Evolutionary conservation across 257 asterid genomes (phyloP).

Genomic region (Nicotiana knightiana): DNA sequence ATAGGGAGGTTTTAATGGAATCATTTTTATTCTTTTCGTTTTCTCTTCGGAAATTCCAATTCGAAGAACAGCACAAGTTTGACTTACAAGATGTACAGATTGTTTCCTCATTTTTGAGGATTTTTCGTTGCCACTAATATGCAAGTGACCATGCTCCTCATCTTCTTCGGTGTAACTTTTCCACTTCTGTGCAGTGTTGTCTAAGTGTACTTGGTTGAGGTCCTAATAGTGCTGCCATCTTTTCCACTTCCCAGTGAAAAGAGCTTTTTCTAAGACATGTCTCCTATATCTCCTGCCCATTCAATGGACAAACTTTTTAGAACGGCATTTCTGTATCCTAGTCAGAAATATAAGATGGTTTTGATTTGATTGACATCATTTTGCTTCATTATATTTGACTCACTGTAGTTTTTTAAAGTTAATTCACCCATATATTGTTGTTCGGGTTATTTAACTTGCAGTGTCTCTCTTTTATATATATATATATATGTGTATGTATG

Average conservation of each 20-base stretch:
- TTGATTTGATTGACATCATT: not conserved
- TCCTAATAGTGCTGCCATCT: not conserved
- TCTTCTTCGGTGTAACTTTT: not conserved
- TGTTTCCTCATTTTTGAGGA: not conserved
- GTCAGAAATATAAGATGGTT: not conserved
- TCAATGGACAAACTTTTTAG: not conserved
- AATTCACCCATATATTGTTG: not conserved
- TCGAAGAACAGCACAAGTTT: not conserved
- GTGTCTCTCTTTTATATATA: not conserved
- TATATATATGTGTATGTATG: too few species aligned
- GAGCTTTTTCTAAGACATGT: not conserved
- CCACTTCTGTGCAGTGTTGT: not conserved
- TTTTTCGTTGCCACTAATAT: not conserved
- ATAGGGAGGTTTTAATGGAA: not conserved
- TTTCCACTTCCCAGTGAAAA: not conserved
- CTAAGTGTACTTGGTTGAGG: not conserved
- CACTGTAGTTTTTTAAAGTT: not conserved
- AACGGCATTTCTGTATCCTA: not conserved
- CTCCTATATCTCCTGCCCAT: not conserved
- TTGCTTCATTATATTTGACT: not conserved
- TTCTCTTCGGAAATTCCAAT: not conserved
- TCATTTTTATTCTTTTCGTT: not conserved
- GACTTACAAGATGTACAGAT: not conserved
- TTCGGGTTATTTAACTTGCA: not conserved
- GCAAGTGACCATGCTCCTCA: not conserved